Evolutionary conservation across 2,329 filamentous ascomycete species (phyloP).

Genomic region (Thelonectria blattea): DNA sequence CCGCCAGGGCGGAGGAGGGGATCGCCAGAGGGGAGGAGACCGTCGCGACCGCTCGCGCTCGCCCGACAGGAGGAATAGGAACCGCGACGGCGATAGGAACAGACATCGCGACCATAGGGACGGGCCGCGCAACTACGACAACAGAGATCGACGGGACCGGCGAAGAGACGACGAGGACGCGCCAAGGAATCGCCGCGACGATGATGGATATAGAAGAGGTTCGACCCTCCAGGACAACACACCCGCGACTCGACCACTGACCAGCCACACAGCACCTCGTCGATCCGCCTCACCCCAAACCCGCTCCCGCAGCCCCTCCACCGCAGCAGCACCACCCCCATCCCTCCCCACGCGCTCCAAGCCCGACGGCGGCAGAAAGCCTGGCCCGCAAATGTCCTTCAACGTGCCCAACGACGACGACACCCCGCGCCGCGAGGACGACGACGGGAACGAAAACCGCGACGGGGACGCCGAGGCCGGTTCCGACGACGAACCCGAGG

Average conservation of each 20-base stretch:
- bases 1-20: slow-evolving; percentile 31
- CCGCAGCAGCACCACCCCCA: not conserved
- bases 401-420: slow-evolving; percentile 41
- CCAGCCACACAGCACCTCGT: slow-evolving; percentile 36
- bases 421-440: slow-evolving; percentile 31
- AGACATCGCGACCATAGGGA: slow-evolving; percentile 43
- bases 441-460: slow-evolving; percentile 34
- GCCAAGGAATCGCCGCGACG: slow-evolving; percentile 29
- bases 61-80: slow-evolving; percentile 45
- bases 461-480: slow-evolving; percentile 33
- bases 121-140: slow-evolving; percentile 39
- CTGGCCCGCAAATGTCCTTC: slow-evolving; percentile 43
- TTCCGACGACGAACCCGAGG: slow-evolving; percentile 46
- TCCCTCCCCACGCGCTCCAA: slow-evolving; percentile 46
- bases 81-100: slow-evolving; percentile 46
- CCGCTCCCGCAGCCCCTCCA: slow-evolving; percentile 31
- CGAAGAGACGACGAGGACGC: slow-evolving; percentile 37
- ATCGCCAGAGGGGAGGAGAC: slow-evolving; percentile 28
- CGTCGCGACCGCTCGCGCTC: slow-evolving; percentile 47
- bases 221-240: not conserved
- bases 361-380: slow-evolving; percentile 28
- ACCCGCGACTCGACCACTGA: slow-evolving; percentile 3
- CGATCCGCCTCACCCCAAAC: slow-evolving; percentile 47
- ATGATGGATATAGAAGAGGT: slow-evolving; percentile 36
- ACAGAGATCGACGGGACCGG: slow-evolving; percentile 33